A percentile compares a stretch with the other conserved stretches of the same genome.
These are phyloP conservation scores for Phytophthora citricola DNA, from an alignment of 352 stramenopile genomes.

Conservation along the genomic window DNA sequence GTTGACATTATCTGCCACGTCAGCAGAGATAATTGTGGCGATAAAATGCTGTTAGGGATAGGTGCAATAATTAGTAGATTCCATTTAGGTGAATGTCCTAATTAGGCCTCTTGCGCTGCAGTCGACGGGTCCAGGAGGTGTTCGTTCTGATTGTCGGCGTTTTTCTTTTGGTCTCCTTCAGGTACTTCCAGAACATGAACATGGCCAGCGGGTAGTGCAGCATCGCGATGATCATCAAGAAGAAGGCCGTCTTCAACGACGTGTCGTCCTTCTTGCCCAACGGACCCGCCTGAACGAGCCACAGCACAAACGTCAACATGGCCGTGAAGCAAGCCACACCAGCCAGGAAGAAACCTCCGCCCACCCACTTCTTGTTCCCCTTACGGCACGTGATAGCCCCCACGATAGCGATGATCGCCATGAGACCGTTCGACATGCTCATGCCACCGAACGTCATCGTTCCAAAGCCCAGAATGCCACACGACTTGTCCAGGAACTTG, in stretches of 20 bases:
- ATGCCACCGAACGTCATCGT: constrained; percentile 54
- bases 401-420: constrained; percentile 59
- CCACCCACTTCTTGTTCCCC: constrained; percentile 31
- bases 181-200: constrained; percentile 42
- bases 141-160: no score
- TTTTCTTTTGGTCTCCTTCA: neutral
- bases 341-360: constrained; percentile 27
- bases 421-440: constrained; percentile 44
- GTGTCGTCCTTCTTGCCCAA: constrained; percentile 59
- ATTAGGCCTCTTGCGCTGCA: no score
- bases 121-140: no score
- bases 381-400: constrained; percentile 60
- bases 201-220: constrained; percentile 56
- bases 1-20: constrained; percentile 20
- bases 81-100: no score
- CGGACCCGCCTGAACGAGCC: no score
- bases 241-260: constrained; percentile 54
- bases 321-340: constrained; percentile 18
- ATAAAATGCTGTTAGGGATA: no score
- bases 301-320: constrained; percentile 39
- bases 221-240: constrained; percentile 64
- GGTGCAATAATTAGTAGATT: no score
- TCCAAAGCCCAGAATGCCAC: constrained; percentile 41
- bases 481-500: constrained; percentile 67
- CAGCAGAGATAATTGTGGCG: neutral